A percentile compares a stretch with the other conserved stretches of the same genome.
phyloP scores from a whole-genome alignment of 345 rosid species.

The Rhizophora mangle region DNA sequence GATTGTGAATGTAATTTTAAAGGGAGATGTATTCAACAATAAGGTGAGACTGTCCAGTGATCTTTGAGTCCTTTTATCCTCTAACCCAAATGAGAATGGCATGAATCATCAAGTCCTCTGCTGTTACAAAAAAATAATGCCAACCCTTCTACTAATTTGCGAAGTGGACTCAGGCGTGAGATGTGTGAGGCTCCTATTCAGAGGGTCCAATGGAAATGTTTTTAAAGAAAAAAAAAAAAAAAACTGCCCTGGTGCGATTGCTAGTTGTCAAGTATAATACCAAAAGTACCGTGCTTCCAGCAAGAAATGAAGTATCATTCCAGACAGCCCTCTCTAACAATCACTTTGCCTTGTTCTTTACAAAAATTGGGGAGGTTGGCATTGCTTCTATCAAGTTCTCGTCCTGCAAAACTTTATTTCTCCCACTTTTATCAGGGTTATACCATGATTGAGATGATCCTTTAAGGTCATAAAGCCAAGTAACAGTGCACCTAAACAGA shows the following conservation, averaged over 20 bases:
- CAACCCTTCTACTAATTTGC: too few relatives aligned
- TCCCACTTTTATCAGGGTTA: constrained; percentile 79
- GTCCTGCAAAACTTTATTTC: constrained; percentile 84
- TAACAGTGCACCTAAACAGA: constrained; percentile 62
- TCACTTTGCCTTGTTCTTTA: constrained; percentile 84
- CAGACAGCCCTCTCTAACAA: constrained; percentile 89
- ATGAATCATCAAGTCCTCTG: too few relatives aligned
- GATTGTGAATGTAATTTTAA: too few relatives aligned
- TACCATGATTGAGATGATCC: constrained; percentile 90
- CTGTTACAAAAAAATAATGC: too few relatives aligned
- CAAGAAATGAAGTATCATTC: constrained; percentile 95
- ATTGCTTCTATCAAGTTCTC: constrained; percentile 93
- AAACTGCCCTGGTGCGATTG: not conserved
- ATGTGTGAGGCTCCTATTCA: too few relatives aligned
- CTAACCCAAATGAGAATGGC: too few relatives aligned
- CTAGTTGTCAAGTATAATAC: not conserved
- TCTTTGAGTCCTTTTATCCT: too few relatives aligned
- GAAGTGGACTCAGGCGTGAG: too few relatives aligned
- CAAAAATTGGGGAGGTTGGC: constrained; percentile 91
- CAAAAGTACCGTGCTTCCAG: constrained; percentile 47
- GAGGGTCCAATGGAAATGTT: too few relatives aligned
- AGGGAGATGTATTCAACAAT: too few relatives aligned
- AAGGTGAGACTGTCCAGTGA: too few relatives aligned
- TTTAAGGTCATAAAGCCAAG: constrained; percentile 79
- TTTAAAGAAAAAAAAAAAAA: too few relatives aligned